Conservation (phyloP, 331 rosid species). For the Arachis monticola region DNA sequence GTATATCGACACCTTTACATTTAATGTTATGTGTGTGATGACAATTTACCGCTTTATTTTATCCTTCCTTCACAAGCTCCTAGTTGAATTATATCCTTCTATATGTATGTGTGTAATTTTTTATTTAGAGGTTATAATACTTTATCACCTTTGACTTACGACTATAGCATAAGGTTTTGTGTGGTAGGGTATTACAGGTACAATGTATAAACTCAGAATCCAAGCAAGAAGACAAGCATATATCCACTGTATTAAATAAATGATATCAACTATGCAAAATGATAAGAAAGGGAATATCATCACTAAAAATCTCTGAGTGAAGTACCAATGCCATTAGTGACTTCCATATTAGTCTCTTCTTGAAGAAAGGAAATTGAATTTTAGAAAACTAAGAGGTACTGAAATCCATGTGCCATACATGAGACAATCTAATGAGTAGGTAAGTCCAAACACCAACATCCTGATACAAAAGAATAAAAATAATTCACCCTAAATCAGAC, state of each 20-base stretch:
- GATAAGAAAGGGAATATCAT: conserved; percentile 83
- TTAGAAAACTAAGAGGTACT: conserved; percentile 88
- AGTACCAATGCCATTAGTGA: conserved; percentile 98
- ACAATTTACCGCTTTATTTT: too few relatives aligned
- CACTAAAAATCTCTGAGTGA: conserved; percentile 87
- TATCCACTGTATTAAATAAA: conserved; percentile 79
- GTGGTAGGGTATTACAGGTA: conserved; percentile 5
- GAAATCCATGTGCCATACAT: conserved; percentile 86
- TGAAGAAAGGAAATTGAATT: conserved; percentile 89
- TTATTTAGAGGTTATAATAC: too few relatives aligned
- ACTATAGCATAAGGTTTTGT: too few relatives aligned
- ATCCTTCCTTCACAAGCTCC: too few relatives aligned
- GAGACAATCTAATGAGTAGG: conserved; percentile 67
- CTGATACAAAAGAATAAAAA: conserved; percentile 50
- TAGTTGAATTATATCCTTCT: too few relatives aligned
- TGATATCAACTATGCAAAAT: conserved; percentile 73
- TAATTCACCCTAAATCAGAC: too few relatives aligned
- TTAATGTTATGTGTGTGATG: too few relatives aligned
- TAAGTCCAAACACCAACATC: conserved; percentile 71
- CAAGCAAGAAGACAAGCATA: conserved; percentile 76
- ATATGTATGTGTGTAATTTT: too few relatives aligned
- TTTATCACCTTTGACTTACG: too few relatives aligned
- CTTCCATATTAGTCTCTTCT: conserved; percentile 99
- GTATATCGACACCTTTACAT: too few relatives aligned
- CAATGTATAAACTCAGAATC: conserved; percentile 81